Evolutionary conservation across 2,329 filamentous ascomycete species (phyloP), one percentile per base, ranked within the genome.

Genomic region (Botrytis medusae): DNA sequence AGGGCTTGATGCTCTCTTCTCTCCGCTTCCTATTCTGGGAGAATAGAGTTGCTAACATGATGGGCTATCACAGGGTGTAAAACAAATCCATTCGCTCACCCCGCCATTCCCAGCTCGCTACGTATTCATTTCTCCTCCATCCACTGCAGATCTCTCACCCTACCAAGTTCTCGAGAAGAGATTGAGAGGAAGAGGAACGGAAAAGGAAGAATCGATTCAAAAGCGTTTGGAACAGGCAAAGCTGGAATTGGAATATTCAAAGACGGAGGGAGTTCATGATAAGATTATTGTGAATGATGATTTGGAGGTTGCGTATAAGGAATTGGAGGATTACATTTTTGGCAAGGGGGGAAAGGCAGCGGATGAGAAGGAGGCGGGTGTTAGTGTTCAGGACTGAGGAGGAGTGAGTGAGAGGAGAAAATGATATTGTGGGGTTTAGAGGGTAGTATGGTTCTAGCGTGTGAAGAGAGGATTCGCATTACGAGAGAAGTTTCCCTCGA

Each of bases 61-160:
- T 20, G 20, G 32, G 8, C 37, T 10, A 18, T 1, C 22, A 18
- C 75, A 90, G 88, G 95, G 95, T 74, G 94, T 98, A 74, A 97
- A 97, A 85, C 95, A 98, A 84, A 93, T 98, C 80, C 91, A 68
- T 87, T 87, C 77, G 88, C 95, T 59, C 14, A 10, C 32, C 5
- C 72, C 67, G 2, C 60, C 57, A 12, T 73, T 73, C 75, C 87
- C 90, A 73, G 93, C 94, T 12, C 90, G 93, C 72, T 97, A 93
- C 84, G 84, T 97, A 77, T 97, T 97, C 83, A 88, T 98, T 75
- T 89, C 92, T 51, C 95, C 95, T 20, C 95, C 95, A 0, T 92
- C 88, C 6, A 84, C 42, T 12, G 57, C 59, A 1, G 37, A 29
- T 0, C 14, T 60, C 29, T 42, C 68, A 4, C 46, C 59, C 16